A percentile compares a stretch with the other conserved stretches of the same genome.
Conservation (phyloP, 2,329 filamentous ascomycete genomes). For the Xenosphaeropsis pyriputrescens region DNA sequence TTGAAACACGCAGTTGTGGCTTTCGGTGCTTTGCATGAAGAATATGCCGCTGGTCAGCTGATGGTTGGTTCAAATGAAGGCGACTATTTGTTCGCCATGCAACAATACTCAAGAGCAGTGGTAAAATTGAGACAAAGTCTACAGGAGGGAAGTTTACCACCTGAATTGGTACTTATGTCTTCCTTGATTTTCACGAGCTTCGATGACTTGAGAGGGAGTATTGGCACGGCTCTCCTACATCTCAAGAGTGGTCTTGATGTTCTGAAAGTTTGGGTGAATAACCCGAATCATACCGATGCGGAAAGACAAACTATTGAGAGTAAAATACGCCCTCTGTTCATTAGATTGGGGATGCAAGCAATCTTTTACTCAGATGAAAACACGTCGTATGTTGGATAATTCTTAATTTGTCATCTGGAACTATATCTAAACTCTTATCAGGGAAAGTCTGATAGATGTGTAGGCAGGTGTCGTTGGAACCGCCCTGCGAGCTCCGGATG, state of each 20-base stretch:
- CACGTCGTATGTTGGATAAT: background rate
- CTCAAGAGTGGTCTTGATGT: constrained; percentile 13
- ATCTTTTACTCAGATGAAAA: constrained; percentile 15
- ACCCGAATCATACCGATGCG: constrained; percentile 1
- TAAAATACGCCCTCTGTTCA: constrained; percentile 11
- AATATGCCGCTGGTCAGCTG: background rate
- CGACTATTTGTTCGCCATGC: constrained; percentile 8
- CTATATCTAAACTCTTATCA: too few relatives aligned
- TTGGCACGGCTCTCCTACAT: constrained; percentile 14
- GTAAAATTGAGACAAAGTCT: constrained; percentile 11
- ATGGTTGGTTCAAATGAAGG: background rate
- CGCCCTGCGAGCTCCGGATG: constrained; percentile 3
- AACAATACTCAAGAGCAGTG: constrained; percentile 17
- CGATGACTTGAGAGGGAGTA: constrained; percentile 14
- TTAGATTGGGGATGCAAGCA: constrained; percentile 13
- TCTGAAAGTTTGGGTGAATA: constrained; percentile 1
- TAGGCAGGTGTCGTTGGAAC: too few relatives aligned
- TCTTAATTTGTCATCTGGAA: too few relatives aligned
- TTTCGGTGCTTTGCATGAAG: constrained; percentile 8
- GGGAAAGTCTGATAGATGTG: too few relatives aligned
- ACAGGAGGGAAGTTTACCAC: constrained; percentile 7
- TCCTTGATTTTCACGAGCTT: constrained; percentile 16
- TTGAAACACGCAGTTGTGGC: constrained; percentile 11
- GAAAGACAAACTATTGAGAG: constrained; percentile 10
- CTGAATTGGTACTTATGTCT: constrained; percentile 13